Evolutionary conservation across 2,329 filamentous ascomycete genomes (phyloP).

Genomic region (Ramularia collo-cygni): DNA sequence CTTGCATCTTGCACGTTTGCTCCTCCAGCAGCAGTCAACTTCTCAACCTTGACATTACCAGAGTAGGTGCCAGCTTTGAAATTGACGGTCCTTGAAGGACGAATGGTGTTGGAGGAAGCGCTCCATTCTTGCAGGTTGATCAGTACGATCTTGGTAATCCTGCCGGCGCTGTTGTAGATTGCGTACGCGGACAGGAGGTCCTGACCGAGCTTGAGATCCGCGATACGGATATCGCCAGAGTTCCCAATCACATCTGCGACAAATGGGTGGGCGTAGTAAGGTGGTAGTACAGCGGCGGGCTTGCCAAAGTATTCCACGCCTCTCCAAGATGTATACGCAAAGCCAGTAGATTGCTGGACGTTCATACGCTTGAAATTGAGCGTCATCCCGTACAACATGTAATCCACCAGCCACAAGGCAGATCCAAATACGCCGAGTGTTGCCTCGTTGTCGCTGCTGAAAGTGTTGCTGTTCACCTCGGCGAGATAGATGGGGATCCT

Average conservation of each 20-base stretch:
- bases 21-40: slow-evolving; percentile 9
- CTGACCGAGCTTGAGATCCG: slow-evolving; percentile 7
- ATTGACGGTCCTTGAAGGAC: slow-evolving; percentile 8
- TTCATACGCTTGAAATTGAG: slow-evolving; percentile 11
- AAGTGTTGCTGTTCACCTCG: slow-evolving; percentile 14
- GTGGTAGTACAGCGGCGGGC: slow-evolving; percentile 11
- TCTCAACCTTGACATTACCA: slow-evolving; percentile 6
- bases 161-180: slow-evolving; percentile 9
- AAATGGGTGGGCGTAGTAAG: slow-evolving; percentile 15
- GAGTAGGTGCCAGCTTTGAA: slow-evolving; percentile 5
- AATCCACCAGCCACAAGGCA: slow-evolving; percentile 12
- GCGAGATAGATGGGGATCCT: slow-evolving; percentile 7
- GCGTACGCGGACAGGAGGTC: slow-evolving; percentile 11
- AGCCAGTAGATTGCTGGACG: slow-evolving; percentile 14
- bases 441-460: slow-evolving; percentile 7
- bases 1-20: slow-evolving; percentile 9
- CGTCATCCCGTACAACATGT: slow-evolving; percentile 11
- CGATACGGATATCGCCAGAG: slow-evolving; percentile 3
- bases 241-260: slow-evolving; percentile 14
- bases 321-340: slow-evolving; percentile 11
- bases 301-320: slow-evolving; percentile 4
- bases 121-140: slow-evolving; percentile 10
- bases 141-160: slow-evolving; percentile 8
- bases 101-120: slow-evolving; percentile 1
- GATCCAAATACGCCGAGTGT: slow-evolving; percentile 9